Base-by-base conservation (phyloP, 1,284 basidiomycete species). In the Trichosporon sp. region DNA sequence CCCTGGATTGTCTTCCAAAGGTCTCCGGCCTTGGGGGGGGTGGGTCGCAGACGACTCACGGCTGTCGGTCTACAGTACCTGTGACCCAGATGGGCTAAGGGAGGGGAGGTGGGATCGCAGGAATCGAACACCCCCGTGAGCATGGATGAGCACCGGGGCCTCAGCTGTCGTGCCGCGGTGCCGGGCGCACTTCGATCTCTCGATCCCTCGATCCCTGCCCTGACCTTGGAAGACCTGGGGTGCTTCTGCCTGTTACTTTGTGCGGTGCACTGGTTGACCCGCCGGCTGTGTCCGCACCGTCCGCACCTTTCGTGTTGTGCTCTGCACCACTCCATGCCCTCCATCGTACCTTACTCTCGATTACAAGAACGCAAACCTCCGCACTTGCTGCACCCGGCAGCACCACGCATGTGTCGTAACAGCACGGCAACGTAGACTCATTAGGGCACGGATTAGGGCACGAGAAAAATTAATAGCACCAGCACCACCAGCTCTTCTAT, bases 81-180 rank as follows among this genome's bases (percentile, higher is more conserved):
- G 26, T 26, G 26, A 26, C 26, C 26, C 1, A 26, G 43, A 14
- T 46, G 43, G 16, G 43, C 43, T 40, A 54, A 26, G 51, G 51
- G 51, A 26, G 19, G 51, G 51, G 51, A 12, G 51, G 26, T 26
- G 26, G 51, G 51, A 54, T 54, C 51, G 51, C 51, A 54, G 51
- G 51, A 54, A 54, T 54, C 51, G 51, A 54, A 54, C 19, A 54
- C 51, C 51, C 51, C 51, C 51, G 51, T 54, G 51, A 54, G 19
- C 46, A 48, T 26, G 26, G 26, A 26, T 26, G 26, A 26, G 26
- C 26, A 26, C 26, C 6, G 5, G 46, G 46, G n/a, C 46, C 51
- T 54, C 51, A 21, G 51, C 5, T 54, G 51, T n/a, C 43, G 8
- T 54, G 51, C 51, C 51, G 51, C 11, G 51, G 19, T 54, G 51